Base-by-base conservation (phyloP, 345 rosid species). In the Salix arbutifolia region DNA sequence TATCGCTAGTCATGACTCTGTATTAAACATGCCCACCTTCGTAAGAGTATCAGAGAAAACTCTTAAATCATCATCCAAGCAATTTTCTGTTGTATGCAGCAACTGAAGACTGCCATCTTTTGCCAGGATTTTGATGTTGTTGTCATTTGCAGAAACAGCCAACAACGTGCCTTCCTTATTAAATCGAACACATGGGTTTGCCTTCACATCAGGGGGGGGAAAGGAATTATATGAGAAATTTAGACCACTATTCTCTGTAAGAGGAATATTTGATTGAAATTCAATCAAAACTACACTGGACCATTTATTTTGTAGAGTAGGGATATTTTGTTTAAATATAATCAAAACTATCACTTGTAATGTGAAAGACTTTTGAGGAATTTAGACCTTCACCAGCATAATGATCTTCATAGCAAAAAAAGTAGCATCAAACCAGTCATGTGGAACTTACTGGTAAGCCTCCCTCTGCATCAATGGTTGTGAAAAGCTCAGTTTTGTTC, bases 351-450 rank as follows among this genome's bases (percentile, higher is more conserved):
- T 48, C 53, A 14, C 53, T 18, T 16, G 53, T 13, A 30, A 35
- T 1, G 65, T 50, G 56, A 58, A 66, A 42, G 16, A 26, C 52
- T 33, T 7, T 69, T 11, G n/a, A 40, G 62, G 53, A 37, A 16
- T 19, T 77, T 76, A 81, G 70, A 66, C 72, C 84, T 71, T 83
- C 80, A 52, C 72, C 78, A 70, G 67, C 72, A 76, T 13, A 10
- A 74, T 60, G 19, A 26, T 52, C 70, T 72, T 84, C 89, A 83
- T 74, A 81, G 65, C 69, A 78, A 82, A 72, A 86, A 70, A 21
- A 35, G 37, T 35, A 35, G 76, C 17, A 56, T 35, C 83, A 85
- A 69, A 85, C 82, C 40, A 85, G 79, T 79, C 83, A 82, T 74
- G 46, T 16, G 56, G 42, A 61, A 48, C 80, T 73, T 71, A 81